Evolutionary conservation across 2,329 filamentous ascomycete species (phyloP), one percentile per base, ranked within the genome.

Genomic region (Talaromyces sp.): DNA sequence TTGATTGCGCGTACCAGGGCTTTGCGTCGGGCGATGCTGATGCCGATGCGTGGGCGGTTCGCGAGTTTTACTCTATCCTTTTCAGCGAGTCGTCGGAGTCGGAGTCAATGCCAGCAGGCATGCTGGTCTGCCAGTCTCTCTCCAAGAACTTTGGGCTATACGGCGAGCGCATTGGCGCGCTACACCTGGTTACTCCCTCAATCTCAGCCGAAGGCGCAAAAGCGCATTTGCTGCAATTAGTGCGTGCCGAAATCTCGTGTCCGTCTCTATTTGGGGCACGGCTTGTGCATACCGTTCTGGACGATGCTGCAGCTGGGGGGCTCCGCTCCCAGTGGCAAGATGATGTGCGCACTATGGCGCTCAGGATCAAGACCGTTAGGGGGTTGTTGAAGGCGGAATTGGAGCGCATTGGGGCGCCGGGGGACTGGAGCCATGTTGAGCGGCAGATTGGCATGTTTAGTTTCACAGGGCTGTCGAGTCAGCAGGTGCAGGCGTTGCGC

Each of bases 351-450:
- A 27, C 27, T 27, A 27, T 27, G 27, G 27, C 27, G 27, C 27
- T 27, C 27, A 27, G 27, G 27, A 27, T 27, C 27, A 27, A 27
- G 27, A 27, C 27, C 27, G 27, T 27, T 17, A 89, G 93, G 67
- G 85, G 86, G 72, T 86, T 85, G 5, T 82, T 98, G 64, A 87
- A 92, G 63, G 78, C 81, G 60, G 93, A 93, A 80, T 86, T 98
- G 13, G 91, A 96, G 77, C 86, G 88, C 71, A 82, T 96, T 60
- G 85, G 85, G 61, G 96, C 93, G 0, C 93, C 93, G 0, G 93
- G 93, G 47, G 90, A 86, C 22, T 98, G 93, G 93, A 92, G 93
- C 75, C 93, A 98, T 80, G 96, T 98, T 75, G 96, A 92, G 54
- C 90, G 96, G 71, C 93, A 76, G 73, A 75, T 73, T 71, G 93